phyloP scores from a whole-genome alignment of 495 filamentous ascomycete species.

The Cercophora newfieldiana region DNA sequence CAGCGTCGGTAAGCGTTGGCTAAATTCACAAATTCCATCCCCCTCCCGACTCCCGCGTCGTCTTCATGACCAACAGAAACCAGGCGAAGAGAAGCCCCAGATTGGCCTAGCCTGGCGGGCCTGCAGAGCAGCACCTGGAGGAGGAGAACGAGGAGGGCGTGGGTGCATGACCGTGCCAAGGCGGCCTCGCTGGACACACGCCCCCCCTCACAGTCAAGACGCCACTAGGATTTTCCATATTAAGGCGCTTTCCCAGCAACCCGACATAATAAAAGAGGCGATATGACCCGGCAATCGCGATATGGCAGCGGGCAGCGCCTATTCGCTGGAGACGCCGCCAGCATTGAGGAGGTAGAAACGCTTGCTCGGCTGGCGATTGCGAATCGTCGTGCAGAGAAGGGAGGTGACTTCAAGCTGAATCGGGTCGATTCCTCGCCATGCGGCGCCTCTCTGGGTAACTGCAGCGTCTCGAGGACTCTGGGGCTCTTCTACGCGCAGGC shows the following conservation, averaged over 20 bases:
- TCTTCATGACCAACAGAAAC: slow-evolving; percentile 37
- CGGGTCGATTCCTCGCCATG: slow-evolving; percentile 28
- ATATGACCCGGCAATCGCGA: slow-evolving; percentile 39
- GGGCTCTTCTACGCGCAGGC: slow-evolving; percentile 17
- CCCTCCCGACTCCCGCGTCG: slow-evolving; percentile 2
- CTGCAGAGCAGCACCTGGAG: not conserved
- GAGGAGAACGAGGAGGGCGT: not conserved
- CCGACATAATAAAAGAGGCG: slow-evolving; percentile 31
- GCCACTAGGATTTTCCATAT: slow-evolving; percentile 38
- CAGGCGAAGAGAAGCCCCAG: slow-evolving; percentile 21
- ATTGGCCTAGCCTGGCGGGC: slow-evolving; percentile 2
- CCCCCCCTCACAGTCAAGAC: slow-evolving; percentile 20
- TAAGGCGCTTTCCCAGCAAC: slow-evolving; percentile 36
- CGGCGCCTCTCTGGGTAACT: slow-evolving; percentile 17
- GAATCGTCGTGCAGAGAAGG: not conserved
- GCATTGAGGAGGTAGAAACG: not conserved
- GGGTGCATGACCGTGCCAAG: slow-evolving; percentile 15
- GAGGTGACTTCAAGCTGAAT: slow-evolving; percentile 14
- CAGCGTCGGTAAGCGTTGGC: slow-evolving; percentile 3
- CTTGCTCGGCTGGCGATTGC: not conserved
- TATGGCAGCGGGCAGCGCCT: slow-evolving; percentile 15
- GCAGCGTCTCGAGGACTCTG: slow-evolving; percentile 29
- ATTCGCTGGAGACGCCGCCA: slow-evolving; percentile 1
- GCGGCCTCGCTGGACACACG: slow-evolving; percentile 8
- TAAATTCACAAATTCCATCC: slow-evolving; percentile 15